Evolutionary conservation across 768 basidiomycete species (phyloP).

Genomic region (Lactarius psammicola): DNA sequence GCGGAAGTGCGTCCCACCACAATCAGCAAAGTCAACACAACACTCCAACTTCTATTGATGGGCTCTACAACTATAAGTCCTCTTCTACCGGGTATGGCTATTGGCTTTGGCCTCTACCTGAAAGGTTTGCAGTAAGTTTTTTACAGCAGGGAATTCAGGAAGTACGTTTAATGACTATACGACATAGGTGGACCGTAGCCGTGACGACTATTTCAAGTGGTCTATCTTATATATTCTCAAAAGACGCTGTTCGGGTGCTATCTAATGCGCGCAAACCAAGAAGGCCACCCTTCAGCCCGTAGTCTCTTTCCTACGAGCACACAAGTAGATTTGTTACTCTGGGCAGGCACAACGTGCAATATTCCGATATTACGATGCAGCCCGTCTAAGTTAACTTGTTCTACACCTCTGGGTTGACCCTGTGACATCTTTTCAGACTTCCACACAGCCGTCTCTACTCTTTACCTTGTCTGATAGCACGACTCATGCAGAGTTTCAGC

Average conservation of each 20-base stretch:
- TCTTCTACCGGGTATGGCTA: conserved; percentile 60
- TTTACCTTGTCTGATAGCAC: neutral
- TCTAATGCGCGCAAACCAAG: conserved; percentile 22
- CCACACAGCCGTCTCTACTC: neutral
- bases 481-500: neutral
- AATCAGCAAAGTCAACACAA: conserved; percentile 98
- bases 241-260: conserved; percentile 63
- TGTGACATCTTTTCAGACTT: neutral
- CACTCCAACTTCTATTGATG: conserved; percentile 89
- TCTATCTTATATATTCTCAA: conserved; percentile 73
- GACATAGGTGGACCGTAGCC: conserved; percentile 75
- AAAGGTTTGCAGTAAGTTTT: conserved; percentile 52
- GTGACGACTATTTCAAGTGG: conserved; percentile 93
- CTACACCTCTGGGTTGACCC: neutral
- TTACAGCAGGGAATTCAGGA: neutral
- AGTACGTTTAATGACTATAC: neutral
- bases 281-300: conserved; percentile 3
- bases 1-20: conserved; percentile 90
- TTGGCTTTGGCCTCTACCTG: conserved; percentile 59
- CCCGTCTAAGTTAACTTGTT: neutral
- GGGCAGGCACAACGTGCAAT: neutral
- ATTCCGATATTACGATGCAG: neutral
- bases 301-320: neutral
- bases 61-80: conserved; percentile 84
- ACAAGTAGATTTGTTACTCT: neutral